Conservation (phyloP, 805 yeast genomes). For the Candida odintsovae region DNA sequence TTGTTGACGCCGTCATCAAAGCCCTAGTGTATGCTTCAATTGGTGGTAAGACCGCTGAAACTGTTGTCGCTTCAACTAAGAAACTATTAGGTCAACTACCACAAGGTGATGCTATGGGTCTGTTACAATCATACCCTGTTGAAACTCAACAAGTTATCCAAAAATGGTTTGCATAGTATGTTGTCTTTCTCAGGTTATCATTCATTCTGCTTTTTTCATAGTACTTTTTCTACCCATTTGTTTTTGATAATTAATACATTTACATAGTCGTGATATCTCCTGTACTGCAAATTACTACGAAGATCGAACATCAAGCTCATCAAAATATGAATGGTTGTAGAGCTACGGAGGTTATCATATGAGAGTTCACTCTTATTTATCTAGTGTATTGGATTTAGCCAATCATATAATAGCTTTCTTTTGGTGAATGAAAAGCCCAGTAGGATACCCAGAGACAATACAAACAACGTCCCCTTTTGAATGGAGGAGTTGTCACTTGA, state of each 20-base stretch:
- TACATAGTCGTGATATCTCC: neutral
- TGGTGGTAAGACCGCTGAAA: conserved; percentile 65
- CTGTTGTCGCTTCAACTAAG: conserved; percentile 57
- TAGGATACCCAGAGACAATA: conserved; percentile 19
- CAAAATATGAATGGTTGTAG: too few species aligned
- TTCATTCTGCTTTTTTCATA: neutral
- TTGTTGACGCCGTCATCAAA: conserved; percentile 65
- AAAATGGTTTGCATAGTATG: conserved; percentile 43
- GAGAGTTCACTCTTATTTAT: too few species aligned
- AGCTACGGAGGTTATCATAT: too few species aligned
- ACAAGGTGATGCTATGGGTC: conserved; percentile 57
- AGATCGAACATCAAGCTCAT: too few species aligned
- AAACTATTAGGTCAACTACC: conserved; percentile 59
- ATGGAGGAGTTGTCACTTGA: conserved; percentile 1
- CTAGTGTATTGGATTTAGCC: too few species aligned
- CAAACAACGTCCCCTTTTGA: conserved; percentile 13
- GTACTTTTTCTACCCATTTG: neutral
- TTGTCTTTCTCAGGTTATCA: neutral
- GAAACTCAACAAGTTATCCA: conserved; percentile 57
- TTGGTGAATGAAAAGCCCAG: conserved; percentile 16
- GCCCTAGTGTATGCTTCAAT: conserved; percentile 67
- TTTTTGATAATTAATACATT: neutral
- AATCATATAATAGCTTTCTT: neutral
- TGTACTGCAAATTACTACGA: neutral
- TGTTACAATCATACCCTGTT: conserved; percentile 57